Evolutionary conservation across 768 basidiomycete genomes (phyloP), one percentile per base, ranked within the genome.

Genomic region (Panaeolus cyanescens): DNA sequence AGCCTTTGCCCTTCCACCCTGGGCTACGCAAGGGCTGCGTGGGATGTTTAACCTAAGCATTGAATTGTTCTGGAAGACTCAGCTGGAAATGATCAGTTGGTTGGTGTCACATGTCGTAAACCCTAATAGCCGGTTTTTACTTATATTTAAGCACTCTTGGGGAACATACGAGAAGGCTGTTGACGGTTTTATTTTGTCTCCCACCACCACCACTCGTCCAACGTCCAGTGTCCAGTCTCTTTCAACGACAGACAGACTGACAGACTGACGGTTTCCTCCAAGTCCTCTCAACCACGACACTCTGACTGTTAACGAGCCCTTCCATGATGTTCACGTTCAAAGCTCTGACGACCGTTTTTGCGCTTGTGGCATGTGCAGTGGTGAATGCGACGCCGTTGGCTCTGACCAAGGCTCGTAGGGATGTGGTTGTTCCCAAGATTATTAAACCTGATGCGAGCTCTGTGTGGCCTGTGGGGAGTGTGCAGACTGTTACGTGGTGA

Each of bases 401-500:
- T 56, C n/a, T n/a, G n/a, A n/a, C n/a, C n/a, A n/a, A n/a, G n/a
- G n/a, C 15, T 25, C 64, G 68, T 61, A 75, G 83, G 36, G 79
- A 80, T 54, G 83, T 87, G 8, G 81, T 80, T 65, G 76, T 67
- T 10, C 86, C 86, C 0, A 76, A 71, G 56, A 84, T 88, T 70
- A 79, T 75, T 17, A 76, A 70, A 45, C 87, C 87, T 1, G 74
- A 75, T 28, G 69, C 72, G 12, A 67, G 66, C 17, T 79, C 82
- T 1, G 75, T 84, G 17, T 89, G 87, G 87, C 70, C 68, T 10
- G 73, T 79, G 19, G 86, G 86, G 1, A 61, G 75, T 7, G 73
- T 64, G 3, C 78, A 80, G 62, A 79, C 72, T 17, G 85, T 87
- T 54, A 80, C 79, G 6, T 89, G 87, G 87, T 85, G 61, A 58